Conservation (phyloP, 768 basidiomycete species). For the Chlorophyllum brunneum region DNA sequence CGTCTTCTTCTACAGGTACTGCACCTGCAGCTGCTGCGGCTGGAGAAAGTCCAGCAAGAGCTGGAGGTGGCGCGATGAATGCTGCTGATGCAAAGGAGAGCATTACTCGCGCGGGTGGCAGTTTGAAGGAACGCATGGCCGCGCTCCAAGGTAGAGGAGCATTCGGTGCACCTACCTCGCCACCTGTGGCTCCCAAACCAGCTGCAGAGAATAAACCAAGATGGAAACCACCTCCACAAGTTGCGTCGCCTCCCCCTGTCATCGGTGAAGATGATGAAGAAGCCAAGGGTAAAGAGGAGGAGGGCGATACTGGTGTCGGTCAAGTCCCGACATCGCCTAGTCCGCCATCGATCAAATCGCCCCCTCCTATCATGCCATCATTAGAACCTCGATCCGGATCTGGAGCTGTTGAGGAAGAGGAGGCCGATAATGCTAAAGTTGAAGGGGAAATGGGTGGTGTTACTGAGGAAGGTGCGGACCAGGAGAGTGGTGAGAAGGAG, state of each 20-base stretch:
- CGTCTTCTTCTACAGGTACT: constrained; percentile 20
- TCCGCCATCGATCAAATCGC: constrained; percentile 25
- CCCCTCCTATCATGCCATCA: constrained; percentile 15
- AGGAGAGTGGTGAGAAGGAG: constrained; percentile 24
- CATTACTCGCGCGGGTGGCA: constrained; percentile 67
- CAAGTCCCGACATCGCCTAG: constrained; percentile 26
- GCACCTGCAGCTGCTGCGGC: background rate
- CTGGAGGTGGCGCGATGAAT: constrained; percentile 50
- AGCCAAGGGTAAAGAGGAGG: constrained; percentile 8
- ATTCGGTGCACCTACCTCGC: constrained; percentile 55
- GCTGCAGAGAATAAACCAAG: constrained; percentile 62
- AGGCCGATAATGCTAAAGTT: constrained; percentile 13
- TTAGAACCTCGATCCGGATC: constrained; percentile 13
- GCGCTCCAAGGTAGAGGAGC: constrained; percentile 82
- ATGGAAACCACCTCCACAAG: constrained; percentile 79
- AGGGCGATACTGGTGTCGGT: constrained; percentile 10
- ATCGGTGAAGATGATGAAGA: constrained; percentile 34
- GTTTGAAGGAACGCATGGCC: constrained; percentile 93
- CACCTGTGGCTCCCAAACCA: constrained; percentile 51
- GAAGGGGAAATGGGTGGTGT: background rate
- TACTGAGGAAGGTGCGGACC: constrained; percentile 18
- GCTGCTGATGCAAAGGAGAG: constrained; percentile 87
- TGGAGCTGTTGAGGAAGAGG: constrained; percentile 15
- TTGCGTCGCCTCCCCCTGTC: constrained; percentile 40
- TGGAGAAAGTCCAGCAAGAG: constrained; percentile 15